A percentile compares a stretch with the other conserved stretches of the same genome.
These are phyloP conservation scores for Monosporascus cannonballus DNA, from an alignment of 2,329 filamentous ascomycete genomes.

Conservation along the genomic window DNA sequence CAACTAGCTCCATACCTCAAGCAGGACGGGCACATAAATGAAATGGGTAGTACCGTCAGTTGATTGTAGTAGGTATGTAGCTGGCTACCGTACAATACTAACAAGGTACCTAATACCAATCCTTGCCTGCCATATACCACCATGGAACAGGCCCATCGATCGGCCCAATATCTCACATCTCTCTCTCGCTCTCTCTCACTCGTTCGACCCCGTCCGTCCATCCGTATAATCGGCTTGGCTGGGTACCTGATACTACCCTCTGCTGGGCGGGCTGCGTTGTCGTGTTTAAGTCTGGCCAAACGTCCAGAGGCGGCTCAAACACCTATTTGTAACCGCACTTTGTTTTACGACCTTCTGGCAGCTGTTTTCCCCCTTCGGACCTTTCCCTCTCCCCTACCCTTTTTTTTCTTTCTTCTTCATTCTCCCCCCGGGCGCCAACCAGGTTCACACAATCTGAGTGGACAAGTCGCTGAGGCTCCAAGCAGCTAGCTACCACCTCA, in stretches of 20 bases:
- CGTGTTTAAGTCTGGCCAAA: not conserved
- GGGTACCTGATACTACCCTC: too few species aligned
- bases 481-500: not conserved
- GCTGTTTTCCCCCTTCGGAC: not conserved
- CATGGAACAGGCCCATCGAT: too few species aligned
- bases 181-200: too few species aligned
- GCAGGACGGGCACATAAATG: too few species aligned
- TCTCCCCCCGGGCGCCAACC: not conserved
- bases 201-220: too few species aligned
- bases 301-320: not conserved
- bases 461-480: not conserved
- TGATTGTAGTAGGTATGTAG: not conserved
- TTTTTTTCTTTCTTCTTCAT: not conserved
- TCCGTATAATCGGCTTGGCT: too few species aligned
- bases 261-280: too few species aligned
- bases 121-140: too few species aligned
- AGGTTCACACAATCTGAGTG: not conserved
- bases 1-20: not conserved
- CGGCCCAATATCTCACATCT: too few species aligned
- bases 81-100: not conserved
- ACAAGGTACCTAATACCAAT: too few species aligned
- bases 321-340: not conserved
- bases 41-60: too few species aligned
- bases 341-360: not conserved
- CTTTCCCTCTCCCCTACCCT: not conserved